Evolutionary conservation across 768 basidiomycete species (phyloP), one percentile per base, ranked within the genome.

Genomic region (Tricholoma furcatifolium): DNA sequence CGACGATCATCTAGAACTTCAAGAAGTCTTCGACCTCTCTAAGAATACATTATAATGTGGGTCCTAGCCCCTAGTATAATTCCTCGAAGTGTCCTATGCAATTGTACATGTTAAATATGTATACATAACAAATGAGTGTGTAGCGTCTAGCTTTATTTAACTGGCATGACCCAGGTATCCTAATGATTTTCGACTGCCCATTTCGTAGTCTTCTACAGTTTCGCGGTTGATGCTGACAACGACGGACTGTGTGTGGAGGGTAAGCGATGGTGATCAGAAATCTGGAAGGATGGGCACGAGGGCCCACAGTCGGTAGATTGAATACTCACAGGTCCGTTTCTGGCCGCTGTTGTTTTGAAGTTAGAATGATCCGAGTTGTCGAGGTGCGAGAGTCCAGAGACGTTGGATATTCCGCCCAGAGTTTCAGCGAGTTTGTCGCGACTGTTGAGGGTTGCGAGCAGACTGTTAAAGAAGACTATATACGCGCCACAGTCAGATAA

Each of bases 401-500:
- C 23, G 45, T 57, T 55, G 18, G 60, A 56, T 11, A 60, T 30
- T 39, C 46, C 65, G 46, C 18, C 57, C 21, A 60, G 58, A 60
- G 51, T 63, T 40, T 55, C 60, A 11, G 62, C 57, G 39, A 69
- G 51, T 1, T 58, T 43, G 5, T 64, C 58, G 9, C 67, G 59
- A 4, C 63, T 58, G 31, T 70, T 69, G 11, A 69, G 57, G 40
- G 66, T 68, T 12, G 69, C 69, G 15, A 71, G 60, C 30, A 71
- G 56, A 52, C 68, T 71, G 58, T 71, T 69, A 21, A 71, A 50
- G 53, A 63, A 67, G 7, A 71, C 70, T 71, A 17, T n/a, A 3
- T 41, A 18, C 31, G 14, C 8, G 12, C 1, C 41, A 7, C 43
- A 12, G 30, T 21, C 53, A 18, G 34, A n/a, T 10, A 43, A 39